Conservation (phyloP, 441 rosid genomes). For the Populus hybrid region DNA sequence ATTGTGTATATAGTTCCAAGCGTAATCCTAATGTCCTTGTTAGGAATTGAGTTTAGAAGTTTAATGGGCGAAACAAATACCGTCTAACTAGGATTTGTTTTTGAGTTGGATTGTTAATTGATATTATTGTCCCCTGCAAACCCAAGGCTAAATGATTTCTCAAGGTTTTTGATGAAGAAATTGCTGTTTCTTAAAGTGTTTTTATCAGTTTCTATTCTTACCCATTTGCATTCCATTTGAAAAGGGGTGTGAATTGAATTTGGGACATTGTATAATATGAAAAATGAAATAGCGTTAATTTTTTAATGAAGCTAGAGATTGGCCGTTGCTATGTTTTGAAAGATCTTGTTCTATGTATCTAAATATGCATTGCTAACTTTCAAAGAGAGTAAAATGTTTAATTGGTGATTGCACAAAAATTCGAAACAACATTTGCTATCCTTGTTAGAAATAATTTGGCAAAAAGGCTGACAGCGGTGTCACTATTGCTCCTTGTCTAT, state of each 20-base stretch:
- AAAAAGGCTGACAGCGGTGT: background rate
- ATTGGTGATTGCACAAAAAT: too few relatives aligned
- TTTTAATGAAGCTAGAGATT: too few relatives aligned
- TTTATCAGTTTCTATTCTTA: background rate
- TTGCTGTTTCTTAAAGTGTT: background rate
- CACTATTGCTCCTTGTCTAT: background rate
- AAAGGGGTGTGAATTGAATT: background rate
- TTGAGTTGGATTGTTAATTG: background rate
- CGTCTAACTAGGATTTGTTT: background rate
- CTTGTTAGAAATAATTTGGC: background rate
- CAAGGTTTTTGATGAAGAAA: background rate
- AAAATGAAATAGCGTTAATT: background rate
- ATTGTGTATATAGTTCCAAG: background rate
- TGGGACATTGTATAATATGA: background rate
- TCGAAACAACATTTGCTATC: background rate
- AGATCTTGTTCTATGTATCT: too few relatives aligned
- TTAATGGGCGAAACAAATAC: background rate
- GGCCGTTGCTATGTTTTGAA: too few relatives aligned
- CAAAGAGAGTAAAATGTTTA: too few relatives aligned
- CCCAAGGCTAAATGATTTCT: background rate
- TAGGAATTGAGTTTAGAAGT: background rate
- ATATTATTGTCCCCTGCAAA: background rate
- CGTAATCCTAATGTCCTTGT: background rate
- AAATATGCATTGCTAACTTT: too few relatives aligned
- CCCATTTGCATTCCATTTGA: background rate